Base-by-base conservation (phyloP, 371 early-diverging fungal genomes). In the Actinomucor elegans region DNA sequence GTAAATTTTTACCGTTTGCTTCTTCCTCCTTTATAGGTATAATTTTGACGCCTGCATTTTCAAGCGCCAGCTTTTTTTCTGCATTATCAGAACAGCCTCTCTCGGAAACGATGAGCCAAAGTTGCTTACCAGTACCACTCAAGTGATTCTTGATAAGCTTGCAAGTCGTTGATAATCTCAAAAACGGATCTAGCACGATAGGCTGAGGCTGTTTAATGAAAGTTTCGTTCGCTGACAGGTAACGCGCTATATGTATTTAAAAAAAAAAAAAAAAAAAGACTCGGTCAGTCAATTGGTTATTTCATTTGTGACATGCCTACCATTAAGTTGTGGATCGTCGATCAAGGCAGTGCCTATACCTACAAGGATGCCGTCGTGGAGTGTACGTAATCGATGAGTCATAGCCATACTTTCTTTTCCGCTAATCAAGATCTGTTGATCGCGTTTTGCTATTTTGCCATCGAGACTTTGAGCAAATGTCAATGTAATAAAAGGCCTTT, bases 241-340 rank as follows among this genome's bases (percentile, higher is more conserved):
- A 60, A 26, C 66, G 65, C 4, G 65, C 70, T 71, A 23, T n/a
- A n/a, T n/a, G n/a, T n/a, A n/a, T n/a, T n/a, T n/a, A n/a, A n/a
- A 4, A 12, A 12, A 42, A 27, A 33, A 69, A 57, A 2, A 2
- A n/a, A 32, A 4, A 41, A 18, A 5, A 20, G 9, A 28, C 2
- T 20, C 29, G 21, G 5, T 8, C 2, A 34, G 9, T 18, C 18
- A 20, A 43, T 14, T 11, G 5, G 12, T 14, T 12, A n/a, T 7
- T 14, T 20, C 23, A 1, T 24, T 10, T 29, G 42, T 26, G 26
- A 27, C 8, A 1, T 15, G 26, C 11, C 52, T 78, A 71, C 86
- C 87, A 57, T 80, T 88, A n/a, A 97, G 67, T 26, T 88, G 84
- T 14, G 98, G 96, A 64, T 94, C 74, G 67, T 97, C 98, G 59